Evolutionary conservation across 495 filamentous ascomycete genomes (phyloP).

Genomic region (Rostrohypoxylon terebratum): DNA sequence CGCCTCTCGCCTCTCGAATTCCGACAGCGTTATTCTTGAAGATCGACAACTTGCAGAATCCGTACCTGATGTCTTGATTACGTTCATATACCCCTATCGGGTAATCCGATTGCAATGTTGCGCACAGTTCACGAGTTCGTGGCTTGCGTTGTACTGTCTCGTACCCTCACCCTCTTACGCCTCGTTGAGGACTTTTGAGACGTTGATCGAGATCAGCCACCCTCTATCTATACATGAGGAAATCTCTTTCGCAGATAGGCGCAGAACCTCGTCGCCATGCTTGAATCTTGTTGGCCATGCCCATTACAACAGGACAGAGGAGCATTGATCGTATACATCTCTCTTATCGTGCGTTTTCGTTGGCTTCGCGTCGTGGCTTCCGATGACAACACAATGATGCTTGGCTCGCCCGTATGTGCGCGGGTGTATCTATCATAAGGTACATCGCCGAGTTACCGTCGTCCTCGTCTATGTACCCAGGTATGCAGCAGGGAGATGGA

Average conservation of each 20-base stretch:
- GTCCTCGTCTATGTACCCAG: conserved; percentile 15
- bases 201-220: conserved; percentile 38
- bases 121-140: conserved; percentile 41
- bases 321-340: conserved; percentile 23
- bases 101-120: conserved; percentile 23
- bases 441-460: conserved; percentile 13
- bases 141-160: conserved; percentile 18
- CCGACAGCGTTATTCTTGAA: conserved; percentile 15
- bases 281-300: conserved; percentile 23
- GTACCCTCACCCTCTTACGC: conserved; percentile 23
- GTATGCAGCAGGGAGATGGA: conserved; percentile 21
- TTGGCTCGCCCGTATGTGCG: conserved; percentile 29
- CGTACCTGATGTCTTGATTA: conserved; percentile 8
- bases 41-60: conserved; percentile 30
- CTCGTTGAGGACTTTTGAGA: conserved; percentile 9
- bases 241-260: conserved; percentile 29
- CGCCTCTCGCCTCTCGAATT: conserved; percentile 35
- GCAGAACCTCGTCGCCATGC: conserved; percentile 22
- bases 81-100: conserved; percentile 14
- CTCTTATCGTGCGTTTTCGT: conserved; percentile 43
- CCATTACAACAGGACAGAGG: conserved; percentile 7
- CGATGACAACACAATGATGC: conserved; percentile 29
- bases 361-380: conserved; percentile 39
- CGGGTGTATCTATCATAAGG: conserved; percentile 23
- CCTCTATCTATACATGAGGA: not conserved